Percentiles rank a stretch among this genome's conserved stretches.
These are phyloP conservation scores for Cryptococcus sp. DNA, from an alignment of 1,284 basidiomycete genomes.

Conservation along the genomic window DNA sequence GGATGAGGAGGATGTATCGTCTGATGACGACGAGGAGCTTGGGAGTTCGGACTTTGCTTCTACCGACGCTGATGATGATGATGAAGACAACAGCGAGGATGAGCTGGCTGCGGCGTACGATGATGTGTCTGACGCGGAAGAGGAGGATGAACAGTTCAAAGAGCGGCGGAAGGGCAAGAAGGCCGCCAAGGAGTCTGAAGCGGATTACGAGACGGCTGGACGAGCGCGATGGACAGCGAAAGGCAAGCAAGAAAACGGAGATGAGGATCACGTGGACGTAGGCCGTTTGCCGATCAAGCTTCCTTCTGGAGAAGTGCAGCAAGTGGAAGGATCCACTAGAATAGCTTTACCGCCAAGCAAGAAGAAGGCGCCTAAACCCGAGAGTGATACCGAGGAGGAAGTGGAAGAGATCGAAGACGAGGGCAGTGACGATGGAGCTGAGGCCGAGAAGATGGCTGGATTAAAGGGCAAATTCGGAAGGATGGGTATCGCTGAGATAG, in stretches of 20 bases:
- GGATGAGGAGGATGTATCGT: constrained; percentile 16
- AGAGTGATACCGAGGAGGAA: constrained; percentile 54
- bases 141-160: constrained; percentile 7
- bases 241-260: constrained; percentile 24
- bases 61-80: constrained; percentile 21
- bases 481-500: constrained; percentile 72
- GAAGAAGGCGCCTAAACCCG: constrained; percentile 35
- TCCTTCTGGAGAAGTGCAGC: constrained; percentile 69
- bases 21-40: constrained; percentile 15
- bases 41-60: constrained; percentile 7
- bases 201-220: constrained; percentile 44
- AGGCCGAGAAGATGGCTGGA: constrained; percentile 43
- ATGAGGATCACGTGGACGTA: constrained; percentile 55
- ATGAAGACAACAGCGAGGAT: constrained; percentile 29
- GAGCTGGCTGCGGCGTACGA: constrained; percentile 33
- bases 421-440: constrained; percentile 56
- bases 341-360: constrained; percentile 54
- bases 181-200: constrained; percentile 38
- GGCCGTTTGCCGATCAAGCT: constrained; percentile 82
- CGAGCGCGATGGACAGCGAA: constrained; percentile 34
- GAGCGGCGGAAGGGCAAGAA: constrained; percentile 33
- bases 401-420: constrained; percentile 55
- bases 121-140: constrained; percentile 12
- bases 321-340: constrained; percentile 47
- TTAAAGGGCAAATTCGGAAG: constrained; percentile 68